Conservation (phyloP, 202 grass and related monocot genomes). For the Carex arenaria region DNA sequence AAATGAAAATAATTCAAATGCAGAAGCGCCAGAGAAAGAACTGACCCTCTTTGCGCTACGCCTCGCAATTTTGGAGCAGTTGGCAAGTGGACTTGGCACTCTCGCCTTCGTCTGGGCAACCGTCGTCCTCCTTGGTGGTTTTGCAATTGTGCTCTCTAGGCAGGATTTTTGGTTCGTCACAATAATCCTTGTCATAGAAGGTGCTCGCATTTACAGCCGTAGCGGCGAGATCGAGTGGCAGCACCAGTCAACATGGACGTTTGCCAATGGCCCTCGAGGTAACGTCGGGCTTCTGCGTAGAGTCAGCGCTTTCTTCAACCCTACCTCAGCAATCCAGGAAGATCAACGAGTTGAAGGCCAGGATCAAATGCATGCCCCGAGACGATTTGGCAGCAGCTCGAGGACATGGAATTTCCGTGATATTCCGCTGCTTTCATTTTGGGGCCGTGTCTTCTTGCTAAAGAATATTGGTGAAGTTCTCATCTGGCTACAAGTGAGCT, state of each 20-base stretch:
- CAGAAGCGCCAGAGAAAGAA: conserved; percentile 39
- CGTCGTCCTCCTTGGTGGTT: conserved; percentile 44
- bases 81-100: conserved; percentile 35
- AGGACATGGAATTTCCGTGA: conserved; percentile 36
- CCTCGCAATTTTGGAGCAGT: conserved; percentile 49
- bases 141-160: conserved; percentile 9
- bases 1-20: background rate
- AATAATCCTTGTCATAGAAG: conserved; percentile 37
- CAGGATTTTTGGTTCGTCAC: conserved; percentile 43
- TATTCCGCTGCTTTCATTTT: conserved; percentile 36
- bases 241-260: conserved; percentile 48
- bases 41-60: conserved; percentile 45
- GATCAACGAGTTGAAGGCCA: background rate
- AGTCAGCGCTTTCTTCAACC: conserved; percentile 20
- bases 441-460: conserved; percentile 42
- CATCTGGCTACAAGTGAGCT: conserved; percentile 45
- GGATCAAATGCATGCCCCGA: background rate
- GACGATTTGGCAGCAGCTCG: background rate
- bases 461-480: conserved; percentile 39
- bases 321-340: background rate
- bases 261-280: conserved; percentile 4
- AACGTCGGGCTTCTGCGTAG: conserved; percentile 9
- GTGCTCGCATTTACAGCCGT: conserved; percentile 50
- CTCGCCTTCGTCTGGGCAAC: conserved; percentile 51
- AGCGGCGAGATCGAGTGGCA: conserved; percentile 83